Base-by-base conservation (phyloP, 768 basidiomycete species). In the Saitozyma sp. region DNA sequence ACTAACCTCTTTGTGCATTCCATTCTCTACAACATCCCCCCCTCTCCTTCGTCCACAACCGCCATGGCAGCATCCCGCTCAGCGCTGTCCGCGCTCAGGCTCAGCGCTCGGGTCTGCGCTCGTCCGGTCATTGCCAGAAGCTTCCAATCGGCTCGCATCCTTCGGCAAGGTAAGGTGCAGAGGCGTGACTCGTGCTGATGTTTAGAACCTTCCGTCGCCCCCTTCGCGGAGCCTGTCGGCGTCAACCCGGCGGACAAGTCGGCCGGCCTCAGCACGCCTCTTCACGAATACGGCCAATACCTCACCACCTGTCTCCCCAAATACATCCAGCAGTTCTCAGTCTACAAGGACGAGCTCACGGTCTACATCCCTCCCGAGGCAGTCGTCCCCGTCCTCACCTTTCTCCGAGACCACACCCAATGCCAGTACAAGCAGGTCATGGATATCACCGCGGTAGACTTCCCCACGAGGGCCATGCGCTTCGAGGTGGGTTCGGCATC, bases 321-420 rank as follows among this genome's bases (percentile, higher is more conserved):
- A 83, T 96, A 87, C 83, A 86, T 99, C 77, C 95, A 98, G 81
- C 96, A 98, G 80, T 97, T 95, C 84, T 92, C 92, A 10, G 90
- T 98, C 51, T 86, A 92, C 80, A 92, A 92, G 84, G 96, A 97
- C 80, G 96, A 98, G 80, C 84, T 98, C 63, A 88, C 89, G 29
- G 84, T 98, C 57, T 94, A 97, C 82, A 83, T 88, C 79, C 84
- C 88, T 0, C 95, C 95, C 16, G 84, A 86, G 42, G 91, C 85
- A 59, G 82, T 96, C 76, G 79, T 91, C 50, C 93, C 92, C 17
- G 88, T 92, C 54, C 83, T 96, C 68, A 89, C 87, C 29, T 98
- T 97, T 83, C 84, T 98, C 56, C 88, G 93, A 67, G 95, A 98
- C 82, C 95, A 98, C 80, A 85, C 89, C 6, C 91, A 94, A 80